Conservation (phyloP, 345 rosid genomes). For the Bruguiera sexangula region DNA sequence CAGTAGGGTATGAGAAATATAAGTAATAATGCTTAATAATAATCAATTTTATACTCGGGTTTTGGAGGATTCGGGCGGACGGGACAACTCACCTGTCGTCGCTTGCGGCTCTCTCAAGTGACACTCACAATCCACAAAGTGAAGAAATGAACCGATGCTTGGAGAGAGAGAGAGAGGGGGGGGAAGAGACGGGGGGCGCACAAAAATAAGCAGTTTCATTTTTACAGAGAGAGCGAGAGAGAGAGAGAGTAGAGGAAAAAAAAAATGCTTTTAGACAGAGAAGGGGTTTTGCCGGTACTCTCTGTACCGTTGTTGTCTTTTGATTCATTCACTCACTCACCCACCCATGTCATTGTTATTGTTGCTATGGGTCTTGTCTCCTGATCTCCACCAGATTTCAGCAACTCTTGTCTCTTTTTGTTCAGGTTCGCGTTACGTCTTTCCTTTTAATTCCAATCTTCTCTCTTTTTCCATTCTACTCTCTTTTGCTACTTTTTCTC, state of each 20-base stretch:
- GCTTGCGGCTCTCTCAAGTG: conserved; percentile 53
- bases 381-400: conserved; percentile 33
- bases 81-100: conserved; percentile 47
- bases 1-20: neutral
- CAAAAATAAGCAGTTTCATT: neutral
- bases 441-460: neutral
- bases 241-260: neutral
- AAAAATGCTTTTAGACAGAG: neutral
- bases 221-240: conserved; percentile 19
- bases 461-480: neutral
- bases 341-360: conserved; percentile 8
- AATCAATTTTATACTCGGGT: conserved; percentile 6
- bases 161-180: conserved; percentile 17
- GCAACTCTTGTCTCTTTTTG: conserved; percentile 5
- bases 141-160: conserved; percentile 8
- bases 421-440: conserved; percentile 21
- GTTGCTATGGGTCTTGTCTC: conserved; percentile 16
- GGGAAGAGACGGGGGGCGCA: neutral
- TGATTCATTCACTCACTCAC: conserved; percentile 10
- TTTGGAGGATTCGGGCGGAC: conserved; percentile 29
- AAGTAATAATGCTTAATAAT: conserved; percentile 7
- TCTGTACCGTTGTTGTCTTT: conserved; percentile 8
- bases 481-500: neutral
- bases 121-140: neutral
- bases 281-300: conserved; percentile 4